These are phyloP conservation scores for Teunomyces cretensis DNA, from an alignment of 805 yeast species.

Conservation along the genomic window DNA sequence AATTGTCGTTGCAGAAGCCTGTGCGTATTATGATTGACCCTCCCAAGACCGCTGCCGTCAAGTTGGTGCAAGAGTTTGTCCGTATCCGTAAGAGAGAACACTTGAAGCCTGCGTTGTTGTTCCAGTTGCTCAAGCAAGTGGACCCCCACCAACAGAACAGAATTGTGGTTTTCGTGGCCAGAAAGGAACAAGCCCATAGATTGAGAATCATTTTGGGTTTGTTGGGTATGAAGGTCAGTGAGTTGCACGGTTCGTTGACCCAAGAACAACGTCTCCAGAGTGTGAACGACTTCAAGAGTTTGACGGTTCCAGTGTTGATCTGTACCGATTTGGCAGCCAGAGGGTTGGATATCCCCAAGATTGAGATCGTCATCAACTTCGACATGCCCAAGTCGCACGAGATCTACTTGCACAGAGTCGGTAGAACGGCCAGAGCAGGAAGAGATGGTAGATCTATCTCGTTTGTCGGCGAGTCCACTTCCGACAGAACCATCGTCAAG, in stretches of 20 bases:
- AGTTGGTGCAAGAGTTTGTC: constrained; percentile 88
- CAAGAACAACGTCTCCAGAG: constrained; percentile 92
- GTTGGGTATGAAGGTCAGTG: constrained; percentile 74
- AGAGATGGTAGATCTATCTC: constrained; percentile 92
- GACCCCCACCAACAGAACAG: constrained; percentile 65
- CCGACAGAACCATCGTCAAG: constrained; percentile 87
- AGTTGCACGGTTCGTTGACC: constrained; percentile 77
- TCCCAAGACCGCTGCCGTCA: constrained; percentile 91
- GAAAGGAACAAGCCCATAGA: constrained; percentile 88
- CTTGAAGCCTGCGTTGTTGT: constrained; percentile 79
- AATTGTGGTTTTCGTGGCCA: constrained; percentile 85
- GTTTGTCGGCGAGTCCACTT: constrained; percentile 88
- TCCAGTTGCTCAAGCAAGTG: constrained; percentile 64
- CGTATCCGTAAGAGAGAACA: constrained; percentile 88
- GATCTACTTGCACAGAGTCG: constrained; percentile 93
- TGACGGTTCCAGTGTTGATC: constrained; percentile 80
- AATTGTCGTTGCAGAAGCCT: constrained; percentile 84
- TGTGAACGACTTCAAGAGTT: constrained; percentile 77
- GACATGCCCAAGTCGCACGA: constrained; percentile 96
- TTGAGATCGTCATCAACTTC: constrained; percentile 89
- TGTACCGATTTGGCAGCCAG: constrained; percentile 99
- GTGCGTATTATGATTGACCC: constrained; percentile 95
- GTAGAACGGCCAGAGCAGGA: constrained; percentile 99
- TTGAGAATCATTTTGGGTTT: constrained; percentile 75
- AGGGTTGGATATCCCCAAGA: constrained; percentile 98